A percentile compares a stretch with the other conserved stretches of the same genome.
Evolutionary conservation across 179 eudicot species (phyloP).

Genomic region (Beta macrorhiza): DNA sequence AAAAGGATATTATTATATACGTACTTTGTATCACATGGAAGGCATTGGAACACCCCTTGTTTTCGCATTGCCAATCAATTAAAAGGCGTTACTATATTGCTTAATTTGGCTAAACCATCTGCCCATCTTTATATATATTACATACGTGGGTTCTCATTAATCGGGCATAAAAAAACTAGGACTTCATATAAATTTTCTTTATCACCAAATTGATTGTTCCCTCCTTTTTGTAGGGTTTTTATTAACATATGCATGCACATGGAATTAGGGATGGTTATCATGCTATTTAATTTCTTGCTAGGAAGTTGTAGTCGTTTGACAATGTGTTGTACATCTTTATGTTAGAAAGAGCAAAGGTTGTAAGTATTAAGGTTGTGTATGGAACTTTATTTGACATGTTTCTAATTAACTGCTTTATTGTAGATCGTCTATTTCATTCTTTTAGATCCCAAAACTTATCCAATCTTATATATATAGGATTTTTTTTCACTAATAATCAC

Average conservation of each 20-base stretch:
- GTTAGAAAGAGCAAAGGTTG: neutral
- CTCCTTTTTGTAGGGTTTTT: neutral
- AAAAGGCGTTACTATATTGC: constrained; percentile 1
- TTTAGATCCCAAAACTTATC: neutral
- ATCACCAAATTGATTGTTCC: constrained; percentile 15
- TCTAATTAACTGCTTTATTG: neutral
- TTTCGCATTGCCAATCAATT: neutral
- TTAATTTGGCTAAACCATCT: neutral
- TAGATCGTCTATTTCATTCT: neutral
- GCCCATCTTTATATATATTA: no score
- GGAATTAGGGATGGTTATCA: neutral
- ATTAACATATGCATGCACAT: constrained; percentile 23
- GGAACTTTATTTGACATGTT: neutral
- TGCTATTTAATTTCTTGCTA: neutral
- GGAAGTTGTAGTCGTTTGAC: neutral
- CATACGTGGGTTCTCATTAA: neutral
- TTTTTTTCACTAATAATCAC: no score
- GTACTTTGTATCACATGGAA: neutral
- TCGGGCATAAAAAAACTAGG: neutral
- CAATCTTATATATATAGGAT: no score
- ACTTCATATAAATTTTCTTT: neutral
- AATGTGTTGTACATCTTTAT: neutral
- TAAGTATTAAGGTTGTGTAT: neutral
- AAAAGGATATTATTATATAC: no score
- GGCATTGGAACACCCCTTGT: constrained; percentile 12